Evolutionary conservation across 179 eudicot species (phyloP).

Genomic region (Spinacia oleracea): DNA sequence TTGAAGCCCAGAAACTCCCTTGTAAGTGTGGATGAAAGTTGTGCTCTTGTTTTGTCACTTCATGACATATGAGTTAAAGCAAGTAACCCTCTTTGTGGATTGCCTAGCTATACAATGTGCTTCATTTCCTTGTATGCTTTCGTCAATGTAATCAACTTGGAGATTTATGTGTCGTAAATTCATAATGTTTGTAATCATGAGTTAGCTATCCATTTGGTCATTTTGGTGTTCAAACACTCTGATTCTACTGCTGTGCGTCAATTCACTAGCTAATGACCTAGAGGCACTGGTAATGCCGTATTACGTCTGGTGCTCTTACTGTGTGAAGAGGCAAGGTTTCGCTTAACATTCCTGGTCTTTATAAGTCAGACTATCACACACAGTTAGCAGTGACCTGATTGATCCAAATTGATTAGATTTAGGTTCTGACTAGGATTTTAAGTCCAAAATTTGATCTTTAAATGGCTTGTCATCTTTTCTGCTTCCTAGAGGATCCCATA

Average conservation of each 20-base stretch:
- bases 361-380: background rate
- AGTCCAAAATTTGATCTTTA: background rate
- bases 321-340: background rate
- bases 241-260: background rate
- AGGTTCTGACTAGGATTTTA: background rate
- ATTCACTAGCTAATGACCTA: background rate
- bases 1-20: background rate
- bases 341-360: background rate
- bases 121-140: background rate
- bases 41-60: background rate
- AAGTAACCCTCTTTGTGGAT: background rate
- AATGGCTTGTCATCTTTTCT: conserved; percentile 19
- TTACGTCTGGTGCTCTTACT: background rate
- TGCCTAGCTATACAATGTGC: background rate
- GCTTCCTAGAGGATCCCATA: conserved; percentile 69
- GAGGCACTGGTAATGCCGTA: background rate
- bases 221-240: background rate
- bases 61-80: background rate
- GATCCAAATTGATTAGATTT: background rate
- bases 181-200: background rate
- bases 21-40: background rate
- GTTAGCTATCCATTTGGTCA: background rate
- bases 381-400: background rate
- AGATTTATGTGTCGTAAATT: background rate
- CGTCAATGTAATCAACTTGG: background rate